Evolutionary conservation across 352 stramenopile genomes (phyloP), one percentile per base, ranked within the genome.

Genomic region (Phytophthora sojae): DNA sequence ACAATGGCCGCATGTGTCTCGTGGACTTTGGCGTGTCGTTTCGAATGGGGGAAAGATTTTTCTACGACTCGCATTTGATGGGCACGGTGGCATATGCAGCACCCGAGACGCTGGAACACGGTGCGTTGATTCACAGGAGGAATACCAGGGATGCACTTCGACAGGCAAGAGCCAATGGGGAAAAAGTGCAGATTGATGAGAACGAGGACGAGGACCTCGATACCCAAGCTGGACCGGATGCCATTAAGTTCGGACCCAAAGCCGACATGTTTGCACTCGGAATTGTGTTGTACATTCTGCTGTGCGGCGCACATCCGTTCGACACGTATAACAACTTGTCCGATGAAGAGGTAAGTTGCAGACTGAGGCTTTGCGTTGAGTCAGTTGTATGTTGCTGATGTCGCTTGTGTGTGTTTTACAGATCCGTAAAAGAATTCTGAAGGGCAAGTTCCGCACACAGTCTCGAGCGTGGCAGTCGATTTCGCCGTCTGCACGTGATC

Each of bases 11-110:
- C 63, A 93, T 93, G 86, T 93, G 87, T 61, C 82, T 95, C n/a
- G 88, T 94, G 50, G 89, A 96, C 77, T 96, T 96, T 74, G 89
- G 87, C 60, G 85, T 94, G 4, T 94, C 87, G 1, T 95, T 96
- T 71, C 87, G 87, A 9, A 70, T 92, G 26, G 86, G 86, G 32
- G 88, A 96, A 61, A 81, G 83, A 6, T 91, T 92, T 58, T 91
- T 89, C 26, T 85, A 80, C 42, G 88, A 96, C 64, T 78, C 83
- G 17, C 85, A 93, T 25, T 72, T 93, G 26, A 93, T 86, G 29
- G 88, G 86, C 5, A 95, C 88, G 1, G 83, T 92, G 47, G 86
- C 86, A 19, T 95, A 95, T 37, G 84, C 84, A 4, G 86, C 88
- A 1, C 88, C 88, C 0, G 88, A 95, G 71, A 94, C 86, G 6